A percentile compares a stretch with the other conserved stretches of the same genome.
These are phyloP conservation scores for Penicillium tannophilum DNA, from an alignment of 495 filamentous ascomycete species.

Conservation along the genomic window DNA sequence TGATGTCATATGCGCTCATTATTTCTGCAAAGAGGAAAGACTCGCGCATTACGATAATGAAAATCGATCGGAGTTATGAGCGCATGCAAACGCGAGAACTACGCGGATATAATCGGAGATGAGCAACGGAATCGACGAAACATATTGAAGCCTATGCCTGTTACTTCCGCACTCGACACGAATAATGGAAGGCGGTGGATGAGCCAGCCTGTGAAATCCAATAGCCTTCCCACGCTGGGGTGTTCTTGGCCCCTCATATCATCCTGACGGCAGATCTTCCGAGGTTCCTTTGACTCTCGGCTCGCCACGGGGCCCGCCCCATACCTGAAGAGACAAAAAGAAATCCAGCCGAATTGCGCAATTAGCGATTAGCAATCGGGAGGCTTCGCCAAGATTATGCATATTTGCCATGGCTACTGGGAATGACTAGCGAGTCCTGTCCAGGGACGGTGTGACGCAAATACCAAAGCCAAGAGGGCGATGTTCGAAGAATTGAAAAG, in stretches of 20 bases:
- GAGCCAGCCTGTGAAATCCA: conserved; percentile 24
- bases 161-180: conserved; percentile 13
- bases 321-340: conserved; percentile 1
- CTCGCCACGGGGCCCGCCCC: conserved; percentile 27
- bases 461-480: conserved; percentile 31
- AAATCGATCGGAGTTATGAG: conserved; percentile 19
- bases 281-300: conserved; percentile 37
- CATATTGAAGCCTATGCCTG: conserved; percentile 11
- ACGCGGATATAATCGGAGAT: conserved; percentile 16
- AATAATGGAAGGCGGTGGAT: conserved; percentile 11
- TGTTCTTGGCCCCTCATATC: conserved; percentile 29
- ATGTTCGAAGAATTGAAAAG: conserved; percentile 26
- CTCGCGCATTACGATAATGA: conserved; percentile 10
- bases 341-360: conserved; percentile 22
- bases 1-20: conserved; percentile 26
- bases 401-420: conserved; percentile 23
- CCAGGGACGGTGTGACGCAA: conserved; percentile 18
- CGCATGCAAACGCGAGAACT: not conserved
- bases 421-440: conserved; percentile 20
- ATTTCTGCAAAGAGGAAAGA: conserved; percentile 18
- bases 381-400: conserved; percentile 17
- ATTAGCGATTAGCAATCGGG: conserved; percentile 14
- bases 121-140: conserved; percentile 13
- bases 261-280: conserved; percentile 45
- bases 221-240: conserved; percentile 16